phyloP scores from a whole-genome alignment of 768 basidiomycete genomes.

The Pholiota microspora region DNA sequence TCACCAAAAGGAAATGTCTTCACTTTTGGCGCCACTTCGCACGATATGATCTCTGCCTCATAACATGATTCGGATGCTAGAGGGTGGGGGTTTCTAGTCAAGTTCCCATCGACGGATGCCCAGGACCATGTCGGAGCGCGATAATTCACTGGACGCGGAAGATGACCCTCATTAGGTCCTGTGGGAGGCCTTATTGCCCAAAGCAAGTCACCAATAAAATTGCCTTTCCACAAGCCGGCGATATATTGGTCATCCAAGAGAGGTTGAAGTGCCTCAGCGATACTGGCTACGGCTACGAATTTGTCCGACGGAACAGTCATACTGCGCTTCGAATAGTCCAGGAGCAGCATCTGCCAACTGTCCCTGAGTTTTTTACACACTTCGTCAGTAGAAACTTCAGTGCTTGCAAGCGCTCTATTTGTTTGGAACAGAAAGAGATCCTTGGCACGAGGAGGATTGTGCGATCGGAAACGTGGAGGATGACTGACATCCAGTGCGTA shows the following conservation, averaged over 20 bases:
- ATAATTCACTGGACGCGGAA: conserved; percentile 2
- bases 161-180: background rate
- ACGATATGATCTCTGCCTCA: conserved; percentile 2
- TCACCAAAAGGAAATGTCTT: conserved; percentile 3
- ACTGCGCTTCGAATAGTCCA: conserved; percentile 1
- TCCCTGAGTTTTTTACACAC: background rate
- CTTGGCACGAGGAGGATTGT: background rate
- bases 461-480: background rate
- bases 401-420: background rate
- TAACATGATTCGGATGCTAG: background rate
- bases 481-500: background rate
- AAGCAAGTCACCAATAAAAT: conserved; percentile 2
- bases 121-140: conserved; percentile 15
- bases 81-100: background rate
- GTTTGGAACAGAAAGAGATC: background rate
- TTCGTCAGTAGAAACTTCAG: background rate
- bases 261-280: conserved; percentile 3
- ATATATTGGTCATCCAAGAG: conserved; percentile 3
- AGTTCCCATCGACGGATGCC: conserved; percentile 7
- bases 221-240: conserved; percentile 8
- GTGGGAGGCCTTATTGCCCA: conserved; percentile 3
- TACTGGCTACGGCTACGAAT: conserved; percentile 5
- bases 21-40: background rate
- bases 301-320: conserved; percentile 8
- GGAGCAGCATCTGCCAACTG: background rate